phyloP scores from a whole-genome alignment of 169 alveolate species.

The Eimeria praecox region DNA sequence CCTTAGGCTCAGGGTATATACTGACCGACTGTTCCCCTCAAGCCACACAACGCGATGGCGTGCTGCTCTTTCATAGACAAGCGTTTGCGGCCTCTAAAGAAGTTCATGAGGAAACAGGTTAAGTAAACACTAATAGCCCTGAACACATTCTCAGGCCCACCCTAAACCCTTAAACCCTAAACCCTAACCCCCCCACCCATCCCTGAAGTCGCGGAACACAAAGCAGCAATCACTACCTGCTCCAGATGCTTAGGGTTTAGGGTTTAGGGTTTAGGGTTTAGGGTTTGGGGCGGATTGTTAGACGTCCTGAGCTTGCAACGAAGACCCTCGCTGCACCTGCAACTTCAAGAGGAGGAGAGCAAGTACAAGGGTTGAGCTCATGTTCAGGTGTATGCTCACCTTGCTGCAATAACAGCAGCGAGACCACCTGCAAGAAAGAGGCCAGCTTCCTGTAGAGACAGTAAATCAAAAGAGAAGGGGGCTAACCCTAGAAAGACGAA shows the following conservation, averaged over 20 bases:
- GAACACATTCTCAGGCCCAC: neutral
- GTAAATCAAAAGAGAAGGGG: conserved; percentile 80
- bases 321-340: neutral
- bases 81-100: conserved; percentile 68
- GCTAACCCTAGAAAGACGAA: conserved; percentile 83
- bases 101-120: conserved; percentile 70
- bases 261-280: conserved; percentile 24
- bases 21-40: conserved; percentile 83
- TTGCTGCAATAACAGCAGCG: conserved; percentile 18
- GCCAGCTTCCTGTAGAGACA: conserved; percentile 15
- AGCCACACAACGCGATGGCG: conserved; percentile 79
- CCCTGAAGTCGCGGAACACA: neutral
- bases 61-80: conserved; percentile 67
- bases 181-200: conserved; percentile 19
- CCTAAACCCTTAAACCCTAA: neutral
- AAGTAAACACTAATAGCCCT: conserved; percentile 76
- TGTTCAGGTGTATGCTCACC: neutral
- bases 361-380: neutral
- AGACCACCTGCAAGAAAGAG: conserved; percentile 17
- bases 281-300: neutral
- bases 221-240: neutral
- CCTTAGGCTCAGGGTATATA: no score
- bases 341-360: neutral
- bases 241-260: neutral
- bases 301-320: neutral